Evolutionary conservation across 2,329 filamentous ascomycete species (phyloP), one percentile per base, ranked within the genome.

Genomic region (Achaetomium macrosporum): DNA sequence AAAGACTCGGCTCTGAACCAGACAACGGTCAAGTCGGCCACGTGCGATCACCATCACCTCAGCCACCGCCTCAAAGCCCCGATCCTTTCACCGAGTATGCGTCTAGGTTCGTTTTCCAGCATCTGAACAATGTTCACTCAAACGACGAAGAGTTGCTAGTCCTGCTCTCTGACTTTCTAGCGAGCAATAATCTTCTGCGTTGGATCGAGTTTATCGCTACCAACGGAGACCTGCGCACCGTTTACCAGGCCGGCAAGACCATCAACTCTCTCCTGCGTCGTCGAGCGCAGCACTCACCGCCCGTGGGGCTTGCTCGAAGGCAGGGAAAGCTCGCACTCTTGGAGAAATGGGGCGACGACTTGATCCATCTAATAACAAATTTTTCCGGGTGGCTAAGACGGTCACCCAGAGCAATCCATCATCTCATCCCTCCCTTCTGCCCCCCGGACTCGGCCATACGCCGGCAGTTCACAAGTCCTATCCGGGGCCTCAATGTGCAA

Each of bases 381-480:
- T 65, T 66, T 16, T 53, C 56, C 8, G 44, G 46, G 3, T 44
- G 46, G 39, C 48, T 62, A 2, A 50, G 29, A 7, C 40, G 42
- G 2, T 53, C 25, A 10, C 64, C 63, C 0, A 42, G 50, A 3
- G 53, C 56, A 2, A 64, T 65, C n/a, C 57, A 62, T 20, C 53
- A 59, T 12, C 55, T 57, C 1, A 64, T 66, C 6, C 59, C 61
- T 5, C 59, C 62, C 0, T 64, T 66, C 25, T 66, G 63, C 25
- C 63, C 63, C 0, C 41, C 49, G 1, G 50, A 55, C n/a, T 65
- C 63, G 1, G 55, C 53, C 1, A 48, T 65, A 9, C 45, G 55
- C 9, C 55, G 56, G n/a, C 56, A 61, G 16, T 64, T 64, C 12
- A 42, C 36, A 0, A 47, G 13, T 9, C 42, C 59, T 1, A 49